Conservation (phyloP, 768 basidiomycete species). For the Cystoderma amianthinum region DNA sequence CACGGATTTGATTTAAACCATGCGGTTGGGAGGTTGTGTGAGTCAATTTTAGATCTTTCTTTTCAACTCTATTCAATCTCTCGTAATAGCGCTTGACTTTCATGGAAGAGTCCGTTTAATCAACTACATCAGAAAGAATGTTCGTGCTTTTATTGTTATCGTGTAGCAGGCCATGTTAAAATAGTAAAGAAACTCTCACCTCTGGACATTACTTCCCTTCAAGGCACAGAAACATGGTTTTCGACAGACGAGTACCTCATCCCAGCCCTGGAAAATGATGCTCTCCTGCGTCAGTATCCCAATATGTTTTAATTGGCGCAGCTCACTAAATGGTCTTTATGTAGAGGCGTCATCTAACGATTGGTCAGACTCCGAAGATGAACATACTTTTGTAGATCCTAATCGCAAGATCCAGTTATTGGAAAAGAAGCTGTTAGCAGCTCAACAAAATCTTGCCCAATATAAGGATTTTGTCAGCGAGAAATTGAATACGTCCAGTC, state of each 20-base stretch:
- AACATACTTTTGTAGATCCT: constrained; percentile 28
- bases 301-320: no score
- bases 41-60: constrained; percentile 13
- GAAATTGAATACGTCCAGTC: constrained; percentile 37
- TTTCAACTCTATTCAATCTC: neutral
- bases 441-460: constrained; percentile 55
- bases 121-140: constrained; percentile 81
- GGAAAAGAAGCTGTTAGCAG: constrained; percentile 52
- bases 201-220: constrained; percentile 34
- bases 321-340: neutral
- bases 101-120: constrained; percentile 76
- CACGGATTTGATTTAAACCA: constrained; percentile 60
- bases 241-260: constrained; percentile 73
- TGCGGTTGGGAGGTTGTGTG: constrained; percentile 47
- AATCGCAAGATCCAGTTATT: constrained; percentile 46
- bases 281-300: constrained; percentile 68
- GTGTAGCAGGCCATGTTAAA: neutral
- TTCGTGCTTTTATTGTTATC: constrained; percentile 16
- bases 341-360: constrained; percentile 62
- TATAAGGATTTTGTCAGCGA: constrained; percentile 53
- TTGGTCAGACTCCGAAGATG: constrained; percentile 76
- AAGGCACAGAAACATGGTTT: constrained; percentile 58
- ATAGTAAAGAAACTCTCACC: constrained; percentile 45
- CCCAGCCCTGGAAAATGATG: constrained; percentile 82
- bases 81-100: constrained; percentile 58